Evolutionary conservation across 495 filamentous ascomycete species (phyloP).

Genomic region (Xylaria curta): DNA sequence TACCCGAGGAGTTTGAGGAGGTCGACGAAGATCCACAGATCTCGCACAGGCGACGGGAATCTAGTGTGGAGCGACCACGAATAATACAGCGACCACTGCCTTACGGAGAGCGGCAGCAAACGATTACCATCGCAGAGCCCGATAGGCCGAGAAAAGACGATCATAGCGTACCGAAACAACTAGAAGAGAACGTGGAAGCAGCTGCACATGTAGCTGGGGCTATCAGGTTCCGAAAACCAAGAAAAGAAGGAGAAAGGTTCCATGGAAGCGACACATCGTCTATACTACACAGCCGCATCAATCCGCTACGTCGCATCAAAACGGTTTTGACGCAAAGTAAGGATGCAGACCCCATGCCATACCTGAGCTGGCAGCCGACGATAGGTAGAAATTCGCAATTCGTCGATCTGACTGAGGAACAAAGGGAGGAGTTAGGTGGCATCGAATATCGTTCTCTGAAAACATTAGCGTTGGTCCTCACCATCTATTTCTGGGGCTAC

Average conservation of each 20-base stretch:
- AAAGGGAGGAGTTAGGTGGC: conserved; percentile 90
- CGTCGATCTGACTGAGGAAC: conserved; percentile 83
- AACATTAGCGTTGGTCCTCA: conserved; percentile 77
- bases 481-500: conserved; percentile 77
- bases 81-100: conserved; percentile 32
- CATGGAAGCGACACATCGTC: conserved; percentile 36
- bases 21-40: conserved; percentile 33
- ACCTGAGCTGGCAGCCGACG: conserved; percentile 92
- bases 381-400: conserved; percentile 92
- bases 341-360: conserved; percentile 68
- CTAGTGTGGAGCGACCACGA: conserved; percentile 33
- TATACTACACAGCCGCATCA: conserved; percentile 13
- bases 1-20: conserved; percentile 60
- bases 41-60: conserved; percentile 31
- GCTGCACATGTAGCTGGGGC: conserved; percentile 40
- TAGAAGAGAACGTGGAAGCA: conserved; percentile 45
- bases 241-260: conserved; percentile 36
- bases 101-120: conserved; percentile 53
- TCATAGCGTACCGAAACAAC: conserved; percentile 40
- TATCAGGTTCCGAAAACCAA: conserved; percentile 47
- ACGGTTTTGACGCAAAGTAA: conserved; percentile 52
- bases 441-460: conserved; percentile 95
- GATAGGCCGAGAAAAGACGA: conserved; percentile 43
- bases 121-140: conserved; percentile 71
- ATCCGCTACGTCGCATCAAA: conserved; percentile 33